Evolutionary conservation across 768 basidiomycete species (phyloP).

Genomic region (Lepiota venenata): DNA sequence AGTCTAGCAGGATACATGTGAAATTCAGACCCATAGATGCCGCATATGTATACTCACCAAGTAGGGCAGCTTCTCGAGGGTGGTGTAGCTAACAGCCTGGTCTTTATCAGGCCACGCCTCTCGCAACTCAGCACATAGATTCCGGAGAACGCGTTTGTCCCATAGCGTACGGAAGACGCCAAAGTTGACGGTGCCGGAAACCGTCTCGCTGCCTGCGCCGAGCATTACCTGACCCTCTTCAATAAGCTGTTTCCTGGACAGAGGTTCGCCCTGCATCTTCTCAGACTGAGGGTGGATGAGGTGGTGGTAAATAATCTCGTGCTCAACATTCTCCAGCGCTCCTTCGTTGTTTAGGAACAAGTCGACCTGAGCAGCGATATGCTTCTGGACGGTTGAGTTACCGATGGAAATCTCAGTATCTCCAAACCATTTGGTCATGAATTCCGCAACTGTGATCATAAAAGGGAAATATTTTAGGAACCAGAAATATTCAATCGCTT

Average conservation of each 20-base stretch:
- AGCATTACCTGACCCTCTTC: background rate
- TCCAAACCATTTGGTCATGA: constrained; percentile 16
- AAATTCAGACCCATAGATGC: background rate
- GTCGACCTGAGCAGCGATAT: constrained; percentile 20
- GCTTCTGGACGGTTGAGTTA: constrained; percentile 12
- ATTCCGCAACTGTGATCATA: constrained; percentile 12
- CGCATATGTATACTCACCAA: constrained; percentile 21
- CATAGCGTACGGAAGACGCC: constrained; percentile 24
- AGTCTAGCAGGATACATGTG: constrained; percentile 25
- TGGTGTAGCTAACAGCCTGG: constrained; percentile 20
- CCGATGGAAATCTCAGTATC: constrained; percentile 24
- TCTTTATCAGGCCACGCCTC: constrained; percentile 32
- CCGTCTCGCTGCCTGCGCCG: constrained; percentile 31
- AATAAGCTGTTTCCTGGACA: background rate
- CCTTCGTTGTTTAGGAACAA: constrained; percentile 21
- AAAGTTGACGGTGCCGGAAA: constrained; percentile 21
- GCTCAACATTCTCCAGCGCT: constrained; percentile 21
- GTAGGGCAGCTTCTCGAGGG: constrained; percentile 34
- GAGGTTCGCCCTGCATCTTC: background rate
- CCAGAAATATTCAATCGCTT: constrained; percentile 22
- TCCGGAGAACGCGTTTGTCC: constrained; percentile 15
- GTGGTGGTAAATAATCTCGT: constrained; percentile 33
- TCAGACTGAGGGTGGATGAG: constrained; percentile 10
- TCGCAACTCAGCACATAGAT: constrained; percentile 25
- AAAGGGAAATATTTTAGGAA: constrained; percentile 21